Percentiles rank a stretch among this genome's conserved stretches.
Evolutionary conservation across 2,329 filamentous ascomycete species (phyloP).

Genomic region (Fusarium marasasianum): DNA sequence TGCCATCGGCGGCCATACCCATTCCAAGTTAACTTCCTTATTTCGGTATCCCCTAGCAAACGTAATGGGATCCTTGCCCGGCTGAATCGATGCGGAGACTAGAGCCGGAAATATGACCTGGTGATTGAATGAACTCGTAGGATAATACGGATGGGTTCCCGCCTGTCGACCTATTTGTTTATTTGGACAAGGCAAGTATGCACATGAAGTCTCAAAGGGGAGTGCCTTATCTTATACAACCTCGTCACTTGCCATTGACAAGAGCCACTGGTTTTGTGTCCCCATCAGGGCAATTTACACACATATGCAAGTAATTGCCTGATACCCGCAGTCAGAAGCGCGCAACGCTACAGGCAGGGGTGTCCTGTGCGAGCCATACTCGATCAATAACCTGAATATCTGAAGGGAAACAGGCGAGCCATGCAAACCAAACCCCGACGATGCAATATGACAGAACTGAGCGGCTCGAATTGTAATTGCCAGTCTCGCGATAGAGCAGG

Average conservation of each 20-base stretch:
- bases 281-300: constrained; percentile 25
- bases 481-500: constrained; percentile 10
- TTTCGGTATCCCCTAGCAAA: constrained; percentile 20
- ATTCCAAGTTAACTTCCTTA: constrained; percentile 18
- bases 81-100: not conserved
- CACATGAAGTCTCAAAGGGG: constrained; percentile 12
- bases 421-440: constrained; percentile 10
- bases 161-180: not conserved
- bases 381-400: not conserved
- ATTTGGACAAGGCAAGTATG: not conserved
- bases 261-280: constrained; percentile 19
- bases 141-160: not conserved
- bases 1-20: constrained; percentile 35
- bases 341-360: constrained; percentile 22
- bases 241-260: constrained; percentile 9
- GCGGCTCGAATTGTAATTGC: constrained; percentile 35
- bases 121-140: not conserved
- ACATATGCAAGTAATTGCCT: constrained; percentile 15
- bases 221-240: constrained; percentile 38
- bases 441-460: constrained; percentile 33
- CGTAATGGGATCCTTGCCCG: constrained; percentile 17
- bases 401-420: constrained; percentile 28
- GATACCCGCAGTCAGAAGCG: constrained; percentile 24
- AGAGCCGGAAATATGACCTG: not conserved
- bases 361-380: constrained; percentile 34